A percentile compares a stretch with the other conserved stretches of the same genome.
Evolutionary conservation across 805 yeast genomes (phyloP).

Genomic region (Candida khao-thaluensis): DNA sequence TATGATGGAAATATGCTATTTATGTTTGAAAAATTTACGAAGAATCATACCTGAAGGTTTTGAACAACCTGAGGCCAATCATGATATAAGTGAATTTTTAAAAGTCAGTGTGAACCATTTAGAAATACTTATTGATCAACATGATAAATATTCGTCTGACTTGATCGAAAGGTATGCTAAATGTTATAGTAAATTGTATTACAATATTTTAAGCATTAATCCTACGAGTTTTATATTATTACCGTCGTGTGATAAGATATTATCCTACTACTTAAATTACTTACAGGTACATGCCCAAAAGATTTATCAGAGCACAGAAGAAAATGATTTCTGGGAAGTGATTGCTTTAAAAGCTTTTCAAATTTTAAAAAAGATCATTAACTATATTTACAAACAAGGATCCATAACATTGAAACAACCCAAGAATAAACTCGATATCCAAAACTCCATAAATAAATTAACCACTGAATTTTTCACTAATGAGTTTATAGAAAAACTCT

Average conservation of each 20-base stretch:
- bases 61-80: constrained; percentile 63
- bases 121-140: constrained; percentile 51
- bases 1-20: constrained; percentile 71
- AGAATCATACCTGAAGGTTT: constrained; percentile 75
- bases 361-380: constrained; percentile 62
- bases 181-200: constrained; percentile 74
- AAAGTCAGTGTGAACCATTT: constrained; percentile 57
- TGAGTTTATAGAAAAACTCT: constrained; percentile 52
- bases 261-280: constrained; percentile 59
- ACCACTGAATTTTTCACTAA: constrained; percentile 58
- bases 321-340: constrained; percentile 70
- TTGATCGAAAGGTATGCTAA: constrained; percentile 68
- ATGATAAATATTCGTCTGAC: constrained; percentile 49
- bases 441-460: constrained; percentile 52
- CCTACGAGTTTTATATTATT: constrained; percentile 72
- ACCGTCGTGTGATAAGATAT: constrained; percentile 59
- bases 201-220: constrained; percentile 54
- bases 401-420: constrained; percentile 64
- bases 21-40: constrained; percentile 71
- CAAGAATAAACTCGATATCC: constrained; percentile 63
- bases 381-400: constrained; percentile 63
- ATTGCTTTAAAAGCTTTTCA: constrained; percentile 64
- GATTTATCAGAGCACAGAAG: constrained; percentile 59
- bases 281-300: constrained; percentile 63
- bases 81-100: constrained; percentile 60